Percentiles rank a stretch among this genome's conserved stretches.
These are phyloP conservation scores for Emydomyces testavorans DNA, from an alignment of 2,329 filamentous ascomycete genomes.

Conservation along the genomic window DNA sequence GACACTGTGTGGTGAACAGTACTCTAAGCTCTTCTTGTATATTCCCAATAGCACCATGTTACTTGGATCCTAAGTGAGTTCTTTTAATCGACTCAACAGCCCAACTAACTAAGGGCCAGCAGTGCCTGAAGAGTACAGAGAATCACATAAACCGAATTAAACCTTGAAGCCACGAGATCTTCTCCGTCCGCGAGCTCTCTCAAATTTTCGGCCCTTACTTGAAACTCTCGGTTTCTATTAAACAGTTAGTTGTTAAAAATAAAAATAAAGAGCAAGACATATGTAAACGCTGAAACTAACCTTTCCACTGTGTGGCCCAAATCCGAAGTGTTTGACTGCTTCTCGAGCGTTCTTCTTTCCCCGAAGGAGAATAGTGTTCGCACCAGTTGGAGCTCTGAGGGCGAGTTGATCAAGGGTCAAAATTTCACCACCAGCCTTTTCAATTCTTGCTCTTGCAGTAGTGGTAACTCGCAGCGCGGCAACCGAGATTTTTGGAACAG, in stretches of 20 bases:
- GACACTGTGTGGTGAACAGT: too few species aligned
- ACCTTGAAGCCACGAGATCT: conserved; percentile 99
- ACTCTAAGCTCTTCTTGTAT: not conserved
- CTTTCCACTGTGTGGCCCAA: conserved; percentile 97
- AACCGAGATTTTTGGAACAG: conserved; percentile 82
- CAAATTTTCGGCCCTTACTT: conserved; percentile 99
- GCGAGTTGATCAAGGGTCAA: conserved; percentile 96
- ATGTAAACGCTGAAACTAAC: conserved; percentile 39
- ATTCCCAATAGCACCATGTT: not conserved
- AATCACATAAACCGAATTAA: conserved; percentile 44
- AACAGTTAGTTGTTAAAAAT: conserved; percentile 5
- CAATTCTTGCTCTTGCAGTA: conserved; percentile 85
- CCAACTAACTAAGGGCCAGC: conserved; percentile 12
- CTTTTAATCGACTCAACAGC: conserved; percentile 12
- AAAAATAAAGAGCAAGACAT: not conserved
- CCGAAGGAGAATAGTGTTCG: conserved; percentile 93
- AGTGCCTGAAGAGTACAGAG: conserved; percentile 12
- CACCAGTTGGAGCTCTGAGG: conserved; percentile 83
- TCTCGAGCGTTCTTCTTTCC: conserved; percentile 97
- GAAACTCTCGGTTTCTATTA: conserved; percentile 83
- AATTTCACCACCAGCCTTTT: conserved; percentile 86
- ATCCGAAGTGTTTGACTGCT: conserved; percentile 98
- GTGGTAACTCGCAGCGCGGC: conserved; percentile 95
- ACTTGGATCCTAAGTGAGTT: conserved; percentile 10
- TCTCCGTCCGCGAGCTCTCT: conserved; percentile 97